Base-by-base conservation (phyloP, 192 early-diverging fungal genomes). In the Coemansia reversa region DNA sequence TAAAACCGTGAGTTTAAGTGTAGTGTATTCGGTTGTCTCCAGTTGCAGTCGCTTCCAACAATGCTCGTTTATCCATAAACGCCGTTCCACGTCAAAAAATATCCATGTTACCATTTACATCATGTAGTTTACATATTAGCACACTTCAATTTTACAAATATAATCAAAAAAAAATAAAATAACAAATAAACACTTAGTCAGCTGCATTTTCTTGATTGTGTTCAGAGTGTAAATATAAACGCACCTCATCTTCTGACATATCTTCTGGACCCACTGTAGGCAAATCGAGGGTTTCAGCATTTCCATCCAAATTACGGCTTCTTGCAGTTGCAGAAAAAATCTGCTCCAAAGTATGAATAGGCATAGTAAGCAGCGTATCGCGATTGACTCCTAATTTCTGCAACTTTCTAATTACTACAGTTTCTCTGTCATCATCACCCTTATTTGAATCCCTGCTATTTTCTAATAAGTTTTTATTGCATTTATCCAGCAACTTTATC, bases 341-440 rank as follows among this genome's bases (percentile, higher is more conserved):
- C 9, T 59, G 39, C 54, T 64, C 65, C 22, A 76, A 49, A 0
- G 69, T 71, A 42, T 67, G 62, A 29, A 70, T 9, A 23, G 74
- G 74, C 52, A 76, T 51, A 2, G 28, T 65, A 51, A 76, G 57
- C 69, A 76, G 20, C 25, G 65, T 65, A 7, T 67, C 45, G 7
- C 28, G 50, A 33, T 67, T 58, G 18, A 71, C 48, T 9, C 69
- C 74, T 29, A 58, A 25, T 42, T 9, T n/a, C 18, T 53, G 24
- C 19, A 76, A 48, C 9, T 35, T 53, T 23, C 39, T 20, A 45
- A 76, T 59, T 12, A 30, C 58, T 7, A 11, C 20, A 3, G n/a
- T 51, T 64, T 76, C 74, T 0, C 25, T 33, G 0, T 20, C 7
- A 18, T 12, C 20, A 2, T 29, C 3, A 2, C 28, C 30, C 7